Evolutionary conservation across 2,329 filamentous ascomycete genomes (phyloP).

Genomic region (Paramyrothecium sp.): DNA sequence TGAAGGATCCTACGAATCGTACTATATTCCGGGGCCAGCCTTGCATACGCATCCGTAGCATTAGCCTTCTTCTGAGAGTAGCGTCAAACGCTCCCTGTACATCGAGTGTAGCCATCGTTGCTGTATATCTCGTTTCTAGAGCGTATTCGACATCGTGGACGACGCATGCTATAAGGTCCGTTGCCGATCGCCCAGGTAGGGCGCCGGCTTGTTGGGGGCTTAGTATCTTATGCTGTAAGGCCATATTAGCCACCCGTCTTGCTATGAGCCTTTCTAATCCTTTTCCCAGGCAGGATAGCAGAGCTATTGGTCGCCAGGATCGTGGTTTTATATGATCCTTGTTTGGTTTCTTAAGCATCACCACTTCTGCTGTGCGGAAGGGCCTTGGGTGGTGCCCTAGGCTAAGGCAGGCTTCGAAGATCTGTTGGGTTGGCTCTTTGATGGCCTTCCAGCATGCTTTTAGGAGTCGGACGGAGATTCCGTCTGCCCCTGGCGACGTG

Average conservation of each 20-base stretch:
- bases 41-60: slow-evolving; percentile 11
- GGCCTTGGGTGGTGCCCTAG: slow-evolving; percentile 15
- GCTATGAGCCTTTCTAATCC: slow-evolving; percentile 21
- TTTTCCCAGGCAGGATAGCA: slow-evolving; percentile 23
- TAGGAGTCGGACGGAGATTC: slow-evolving; percentile 15
- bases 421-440: slow-evolving; percentile 2
- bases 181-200: slow-evolving; percentile 16
- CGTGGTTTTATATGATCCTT: slow-evolving; percentile 12
- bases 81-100: slow-evolving; percentile 15
- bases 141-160: slow-evolving; percentile 14
- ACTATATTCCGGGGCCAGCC: slow-evolving; percentile 10
- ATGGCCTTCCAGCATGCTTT: slow-evolving; percentile 7
- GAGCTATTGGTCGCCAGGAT: slow-evolving; percentile 20
- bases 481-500: slow-evolving; percentile 15
- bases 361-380: slow-evolving; percentile 17
- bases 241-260: slow-evolving; percentile 13
- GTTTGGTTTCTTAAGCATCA: slow-evolving; percentile 20
- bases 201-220: slow-evolving; percentile 11
- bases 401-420: slow-evolving; percentile 13
- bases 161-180: slow-evolving; percentile 13
- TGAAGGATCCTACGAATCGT: slow-evolving; percentile 11
- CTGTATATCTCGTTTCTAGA: slow-evolving; percentile 6
- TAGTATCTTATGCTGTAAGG: slow-evolving; percentile 15
- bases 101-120: slow-evolving; percentile 11
- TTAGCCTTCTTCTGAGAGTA: slow-evolving; percentile 13